Conservation (phyloP, 1,139 yeast genomes). For the Zygoascus hellenicus region DNA sequence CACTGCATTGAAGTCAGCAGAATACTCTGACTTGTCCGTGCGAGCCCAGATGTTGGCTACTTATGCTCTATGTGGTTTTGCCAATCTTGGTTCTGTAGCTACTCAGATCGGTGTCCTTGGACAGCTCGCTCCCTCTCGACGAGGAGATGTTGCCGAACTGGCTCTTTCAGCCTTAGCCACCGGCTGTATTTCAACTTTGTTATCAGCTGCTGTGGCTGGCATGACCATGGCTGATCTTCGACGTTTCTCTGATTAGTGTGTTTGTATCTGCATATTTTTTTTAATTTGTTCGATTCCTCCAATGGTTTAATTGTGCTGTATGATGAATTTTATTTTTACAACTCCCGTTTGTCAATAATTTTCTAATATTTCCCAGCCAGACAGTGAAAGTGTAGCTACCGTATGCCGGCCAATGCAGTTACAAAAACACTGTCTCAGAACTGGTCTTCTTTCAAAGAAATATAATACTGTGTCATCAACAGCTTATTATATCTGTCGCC, state of each 20-base stretch:
- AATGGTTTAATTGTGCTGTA: too few species aligned
- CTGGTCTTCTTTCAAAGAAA: too few species aligned
- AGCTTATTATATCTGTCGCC: too few species aligned
- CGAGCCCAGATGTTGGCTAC: conserved; percentile 58
- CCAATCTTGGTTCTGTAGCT: conserved; percentile 60
- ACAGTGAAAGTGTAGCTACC: too few species aligned
- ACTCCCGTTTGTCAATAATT: too few species aligned
- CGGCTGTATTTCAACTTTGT: conserved; percentile 52
- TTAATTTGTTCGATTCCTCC: too few species aligned
- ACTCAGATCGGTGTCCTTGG: conserved; percentile 60
- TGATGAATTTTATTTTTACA: too few species aligned
- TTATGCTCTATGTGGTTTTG: conserved; percentile 60
- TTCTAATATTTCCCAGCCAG: too few species aligned
- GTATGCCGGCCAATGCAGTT: too few species aligned
- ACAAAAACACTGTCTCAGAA: too few species aligned
- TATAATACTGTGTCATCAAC: too few species aligned
- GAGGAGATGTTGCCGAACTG: conserved; percentile 46
- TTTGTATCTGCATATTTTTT: too few species aligned
- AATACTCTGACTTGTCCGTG: conserved; percentile 45
- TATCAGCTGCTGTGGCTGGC: conserved; percentile 62
- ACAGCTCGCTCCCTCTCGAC: conserved; percentile 49
- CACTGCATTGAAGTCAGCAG: conserved; percentile 38
- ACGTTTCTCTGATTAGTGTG: conserved; percentile 5
- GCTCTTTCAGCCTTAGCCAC: conserved; percentile 49
- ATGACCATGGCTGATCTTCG: conserved; percentile 55